These are phyloP conservation scores for Eucalyptus sp. DNA, from an alignment of 345 rosid species.

Conservation along the genomic window DNA sequence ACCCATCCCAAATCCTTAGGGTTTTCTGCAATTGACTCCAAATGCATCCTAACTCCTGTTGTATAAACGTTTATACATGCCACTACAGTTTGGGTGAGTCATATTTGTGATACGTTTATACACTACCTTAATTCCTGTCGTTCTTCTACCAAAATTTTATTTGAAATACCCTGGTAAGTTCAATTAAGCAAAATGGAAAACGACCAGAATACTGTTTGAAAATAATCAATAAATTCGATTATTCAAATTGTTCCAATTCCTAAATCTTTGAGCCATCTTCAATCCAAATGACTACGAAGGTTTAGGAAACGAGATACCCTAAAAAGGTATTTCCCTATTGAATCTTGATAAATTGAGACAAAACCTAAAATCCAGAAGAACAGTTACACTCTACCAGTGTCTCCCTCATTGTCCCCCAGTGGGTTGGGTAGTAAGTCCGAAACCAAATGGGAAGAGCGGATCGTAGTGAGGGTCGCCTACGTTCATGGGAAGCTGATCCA, in stretches of 20 bases:
- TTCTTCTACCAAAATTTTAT: no score
- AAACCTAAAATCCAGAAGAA: background rate
- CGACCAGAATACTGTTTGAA: background rate
- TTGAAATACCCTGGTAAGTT: background rate
- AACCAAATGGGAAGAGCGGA: conserved; percentile 72
- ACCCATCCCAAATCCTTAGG: background rate
- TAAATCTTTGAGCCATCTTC: background rate
- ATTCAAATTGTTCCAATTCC: background rate
- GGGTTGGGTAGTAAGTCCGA: conserved; percentile 46
- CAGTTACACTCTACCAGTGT: background rate
- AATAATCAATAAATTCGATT: background rate
- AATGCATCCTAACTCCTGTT: background rate
- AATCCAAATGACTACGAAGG: background rate
- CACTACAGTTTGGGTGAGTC: no score
- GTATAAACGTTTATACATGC: background rate
- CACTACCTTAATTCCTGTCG: no score
- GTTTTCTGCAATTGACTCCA: background rate
- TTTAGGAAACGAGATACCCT: background rate
- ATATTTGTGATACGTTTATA: no score
- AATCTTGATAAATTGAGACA: background rate
- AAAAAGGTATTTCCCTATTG: background rate
- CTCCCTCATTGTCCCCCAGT: background rate
- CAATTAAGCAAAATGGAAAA: background rate
- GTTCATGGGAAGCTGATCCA: conserved; percentile 80
- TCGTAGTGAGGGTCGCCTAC: conserved; percentile 64